A percentile compares a stretch with the other conserved stretches of the same genome.
Evolutionary conservation across 371 early-diverging fungal species (phyloP).

Genomic region (Sporodiniella umbellata): DNA sequence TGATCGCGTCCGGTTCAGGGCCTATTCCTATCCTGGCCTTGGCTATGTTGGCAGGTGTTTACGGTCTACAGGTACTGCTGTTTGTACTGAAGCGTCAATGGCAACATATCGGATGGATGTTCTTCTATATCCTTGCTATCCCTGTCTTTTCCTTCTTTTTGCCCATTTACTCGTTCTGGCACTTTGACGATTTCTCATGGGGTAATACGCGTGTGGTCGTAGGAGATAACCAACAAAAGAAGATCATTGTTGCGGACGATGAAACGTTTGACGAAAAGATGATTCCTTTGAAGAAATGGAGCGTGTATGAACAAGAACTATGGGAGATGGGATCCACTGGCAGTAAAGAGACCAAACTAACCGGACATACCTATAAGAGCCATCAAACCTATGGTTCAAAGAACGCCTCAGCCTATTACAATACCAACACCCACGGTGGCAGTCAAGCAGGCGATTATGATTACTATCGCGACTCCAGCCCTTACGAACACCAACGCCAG

Average conservation of each 20-base stretch:
- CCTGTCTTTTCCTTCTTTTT: conserved; percentile 76
- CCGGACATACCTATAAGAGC: conserved; percentile 21
- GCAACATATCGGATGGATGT: conserved; percentile 94
- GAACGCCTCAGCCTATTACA: conserved; percentile 64
- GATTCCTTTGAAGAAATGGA: conserved; percentile 87
- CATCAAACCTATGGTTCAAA: conserved; percentile 60
- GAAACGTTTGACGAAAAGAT: conserved; percentile 75
- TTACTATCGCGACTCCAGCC: conserved; percentile 35
- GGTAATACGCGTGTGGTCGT: conserved; percentile 82
- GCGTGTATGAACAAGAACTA: conserved; percentile 79
- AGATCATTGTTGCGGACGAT: conserved; percentile 49
- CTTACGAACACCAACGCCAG: conserved; percentile 8
- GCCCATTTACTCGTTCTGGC: conserved; percentile 79
- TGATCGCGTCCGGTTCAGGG: conserved; percentile 37
- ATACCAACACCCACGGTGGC: conserved; percentile 27
- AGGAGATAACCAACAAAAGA: conserved; percentile 60
- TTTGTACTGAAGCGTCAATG: conserved; percentile 81
- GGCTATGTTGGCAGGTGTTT: conserved; percentile 65
- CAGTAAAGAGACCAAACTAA: conserved; percentile 41
- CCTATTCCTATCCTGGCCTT: conserved; percentile 48
- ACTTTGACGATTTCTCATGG: conserved; percentile 90
- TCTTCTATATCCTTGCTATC: conserved; percentile 78
- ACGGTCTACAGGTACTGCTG: conserved; percentile 81
- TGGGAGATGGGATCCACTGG: conserved; percentile 60
- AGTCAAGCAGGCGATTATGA: conserved; percentile 22